Evolutionary conservation across 768 basidiomycete genomes (phyloP).

Genomic region (Podaxis sp.): DNA sequence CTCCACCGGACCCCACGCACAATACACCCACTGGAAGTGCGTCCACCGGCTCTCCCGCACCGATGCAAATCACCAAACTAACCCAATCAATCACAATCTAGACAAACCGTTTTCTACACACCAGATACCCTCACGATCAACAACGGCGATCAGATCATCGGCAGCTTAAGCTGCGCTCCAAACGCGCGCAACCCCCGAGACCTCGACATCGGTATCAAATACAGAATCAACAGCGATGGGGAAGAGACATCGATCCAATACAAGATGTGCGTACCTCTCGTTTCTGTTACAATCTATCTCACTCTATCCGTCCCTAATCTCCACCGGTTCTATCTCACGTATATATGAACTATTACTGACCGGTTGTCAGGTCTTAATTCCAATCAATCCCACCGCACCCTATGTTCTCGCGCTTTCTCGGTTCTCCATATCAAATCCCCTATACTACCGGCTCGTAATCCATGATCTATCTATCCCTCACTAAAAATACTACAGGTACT

Average conservation of each 20-base stretch:
- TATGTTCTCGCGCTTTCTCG: conserved; percentile 3
- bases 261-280: conserved; percentile 75
- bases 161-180: conserved; percentile 76
- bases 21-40: conserved; percentile 96
- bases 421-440: not conserved
- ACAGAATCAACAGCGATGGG: conserved; percentile 44
- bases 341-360: conserved; percentile 52
- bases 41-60: conserved; percentile 28
- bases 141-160: conserved; percentile 71
- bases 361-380: conserved; percentile 74
- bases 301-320: conserved; percentile 18
- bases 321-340: conserved; percentile 16
- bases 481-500: conserved; percentile 10
- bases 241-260: conserved; percentile 53
- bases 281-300: conserved; percentile 14
- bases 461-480: not conserved
- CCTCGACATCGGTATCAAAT: conserved; percentile 84
- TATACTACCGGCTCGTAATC: conserved; percentile 10
- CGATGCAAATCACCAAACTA: not conserved
- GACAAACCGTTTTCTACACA: conserved; percentile 99
- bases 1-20: conserved; percentile 96
- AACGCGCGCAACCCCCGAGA: conserved; percentile 94
- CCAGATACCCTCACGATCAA: conserved; percentile 70
- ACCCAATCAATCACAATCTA: conserved; percentile 25
- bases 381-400: conserved; percentile 19